Evolutionary conservation across 2,329 filamentous ascomycete species (phyloP).

Genomic region (Xylaria sp.): DNA sequence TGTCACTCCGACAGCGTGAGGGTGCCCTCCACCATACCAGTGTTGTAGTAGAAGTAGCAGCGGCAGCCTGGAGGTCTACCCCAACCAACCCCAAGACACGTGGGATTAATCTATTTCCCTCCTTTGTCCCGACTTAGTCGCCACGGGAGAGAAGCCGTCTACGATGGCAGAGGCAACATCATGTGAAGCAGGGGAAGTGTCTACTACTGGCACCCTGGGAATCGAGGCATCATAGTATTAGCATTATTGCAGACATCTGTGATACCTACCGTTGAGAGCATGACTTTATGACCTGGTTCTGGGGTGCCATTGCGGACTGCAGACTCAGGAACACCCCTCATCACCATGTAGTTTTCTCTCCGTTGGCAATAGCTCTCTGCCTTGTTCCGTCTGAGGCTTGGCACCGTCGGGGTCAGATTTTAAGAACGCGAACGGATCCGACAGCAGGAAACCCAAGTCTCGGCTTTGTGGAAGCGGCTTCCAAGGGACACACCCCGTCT

Average conservation of each 20-base stretch:
- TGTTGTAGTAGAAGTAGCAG: no score
- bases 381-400: slow-evolving; percentile 6
- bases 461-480: slow-evolving; percentile 11
- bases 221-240: slow-evolving; percentile 14
- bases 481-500: slow-evolving; percentile 9
- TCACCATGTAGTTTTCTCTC: slow-evolving; percentile 2
- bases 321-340: slow-evolving; percentile 11
- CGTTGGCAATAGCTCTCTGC: background rate
- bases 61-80: slow-evolving; percentile 6
- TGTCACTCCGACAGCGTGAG: slow-evolving; percentile 20
- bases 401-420: slow-evolving; percentile 6
- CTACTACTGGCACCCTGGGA: slow-evolving; percentile 12
- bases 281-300: slow-evolving; percentile 22
- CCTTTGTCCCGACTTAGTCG: slow-evolving; percentile 29
- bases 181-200: slow-evolving; percentile 10
- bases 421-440: slow-evolving; percentile 3
- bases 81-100: slow-evolving; percentile 28
- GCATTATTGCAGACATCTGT: slow-evolving; percentile 10
- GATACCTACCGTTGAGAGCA: slow-evolving; percentile 7
- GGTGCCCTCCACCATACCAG: slow-evolving; percentile 12
- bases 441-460: slow-evolving; percentile 12
- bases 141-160: slow-evolving; percentile 29
- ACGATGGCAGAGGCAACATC: slow-evolving; percentile 13
- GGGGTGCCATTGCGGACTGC: slow-evolving; percentile 3
- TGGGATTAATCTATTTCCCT: slow-evolving; percentile 29